Conservation (phyloP, 106 monocot genomes). For the Posidonia australis region DNA sequence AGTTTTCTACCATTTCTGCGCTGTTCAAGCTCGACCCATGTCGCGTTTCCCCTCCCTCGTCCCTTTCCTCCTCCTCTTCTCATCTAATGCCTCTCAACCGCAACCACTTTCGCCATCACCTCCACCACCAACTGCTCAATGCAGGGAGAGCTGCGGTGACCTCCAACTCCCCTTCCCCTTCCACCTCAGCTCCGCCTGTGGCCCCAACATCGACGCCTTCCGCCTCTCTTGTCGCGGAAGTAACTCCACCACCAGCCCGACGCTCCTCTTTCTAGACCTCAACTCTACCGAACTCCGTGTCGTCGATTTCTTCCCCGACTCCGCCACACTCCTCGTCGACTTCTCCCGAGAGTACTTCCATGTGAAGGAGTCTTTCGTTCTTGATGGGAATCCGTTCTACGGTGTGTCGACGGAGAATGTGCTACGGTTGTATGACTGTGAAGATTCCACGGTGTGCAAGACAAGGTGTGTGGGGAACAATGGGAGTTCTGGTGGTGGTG, state of each 20-base stretch:
- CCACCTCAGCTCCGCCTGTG: conserved; percentile 52
- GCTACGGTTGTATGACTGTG: conserved; percentile 75
- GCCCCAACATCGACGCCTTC: conserved; percentile 36
- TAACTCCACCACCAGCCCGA: neutral
- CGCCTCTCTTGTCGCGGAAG: conserved; percentile 43
- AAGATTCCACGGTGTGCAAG: conserved; percentile 77
- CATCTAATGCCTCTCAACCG: conserved; percentile 12
- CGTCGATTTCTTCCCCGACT: conserved; percentile 28
- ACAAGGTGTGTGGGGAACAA: conserved; percentile 26
- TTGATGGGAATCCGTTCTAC: conserved; percentile 21
- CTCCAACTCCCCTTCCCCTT: conserved; percentile 59
- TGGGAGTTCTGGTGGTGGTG: conserved; percentile 12
- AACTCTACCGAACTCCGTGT: conserved; percentile 33
- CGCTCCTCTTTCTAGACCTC: conserved; percentile 23
- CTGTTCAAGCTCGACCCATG: neutral
- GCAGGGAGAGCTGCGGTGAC: conserved; percentile 50
- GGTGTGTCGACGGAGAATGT: conserved; percentile 43
- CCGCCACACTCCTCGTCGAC: conserved; percentile 53
- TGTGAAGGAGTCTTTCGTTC: conserved; percentile 10
- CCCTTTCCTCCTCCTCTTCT: conserved; percentile 10
- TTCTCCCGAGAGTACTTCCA: conserved; percentile 47
- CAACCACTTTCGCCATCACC: neutral
- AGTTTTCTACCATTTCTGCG: neutral
- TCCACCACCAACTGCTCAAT: neutral
- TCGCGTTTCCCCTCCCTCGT: conserved; percentile 7